Percentiles rank a stretch among this genome's conserved stretches.
These are phyloP conservation scores for Colletotrichum navitas DNA, from an alignment of 2,329 filamentous ascomycete species.

Conservation along the genomic window DNA sequence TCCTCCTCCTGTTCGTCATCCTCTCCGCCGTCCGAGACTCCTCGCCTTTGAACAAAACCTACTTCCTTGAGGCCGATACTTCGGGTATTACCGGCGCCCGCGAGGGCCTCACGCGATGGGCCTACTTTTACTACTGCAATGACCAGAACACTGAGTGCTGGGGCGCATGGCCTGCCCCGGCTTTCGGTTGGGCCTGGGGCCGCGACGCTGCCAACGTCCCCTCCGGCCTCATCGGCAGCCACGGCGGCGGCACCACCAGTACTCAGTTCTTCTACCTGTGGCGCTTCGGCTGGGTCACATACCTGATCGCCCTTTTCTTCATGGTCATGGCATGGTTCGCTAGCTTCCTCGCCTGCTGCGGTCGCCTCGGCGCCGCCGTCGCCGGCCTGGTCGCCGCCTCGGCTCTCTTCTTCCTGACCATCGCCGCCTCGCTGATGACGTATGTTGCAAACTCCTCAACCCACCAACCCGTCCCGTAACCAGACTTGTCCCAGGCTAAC, in stretches of 20 bases:
- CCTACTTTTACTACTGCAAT: constrained; percentile 88
- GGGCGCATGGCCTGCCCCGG: constrained; percentile 69
- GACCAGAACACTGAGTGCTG: constrained; percentile 75
- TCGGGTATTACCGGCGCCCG: constrained; percentile 77
- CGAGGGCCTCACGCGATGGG: constrained; percentile 79
- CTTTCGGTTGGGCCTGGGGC: constrained; percentile 80
- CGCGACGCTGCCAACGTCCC: constrained; percentile 60
- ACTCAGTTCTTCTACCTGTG: constrained; percentile 83
- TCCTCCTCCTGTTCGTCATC: constrained; percentile 71
- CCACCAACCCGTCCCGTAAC: constrained; percentile 35
- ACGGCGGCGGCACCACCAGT: constrained; percentile 68
- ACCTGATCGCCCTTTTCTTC: constrained; percentile 87
- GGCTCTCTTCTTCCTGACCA: constrained; percentile 76
- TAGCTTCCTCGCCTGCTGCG: constrained; percentile 77
- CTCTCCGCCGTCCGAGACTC: constrained; percentile 64
- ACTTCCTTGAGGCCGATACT: constrained; percentile 88
- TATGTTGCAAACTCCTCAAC: constrained; percentile 57
- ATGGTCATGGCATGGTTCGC: constrained; percentile 75
- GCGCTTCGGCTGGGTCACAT: constrained; percentile 93
- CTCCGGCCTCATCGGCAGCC: constrained; percentile 59
- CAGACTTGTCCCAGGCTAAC: background rate
- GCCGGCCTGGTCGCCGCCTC: constrained; percentile 68
- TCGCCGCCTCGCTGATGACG: constrained; percentile 82
- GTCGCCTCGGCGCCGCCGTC: constrained; percentile 77
- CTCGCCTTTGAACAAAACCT: constrained; percentile 78